Evolutionary conservation across 441 rosid genomes (phyloP), one percentile per base, ranked within the genome.

Genomic region (Corymbia citriodora): DNA sequence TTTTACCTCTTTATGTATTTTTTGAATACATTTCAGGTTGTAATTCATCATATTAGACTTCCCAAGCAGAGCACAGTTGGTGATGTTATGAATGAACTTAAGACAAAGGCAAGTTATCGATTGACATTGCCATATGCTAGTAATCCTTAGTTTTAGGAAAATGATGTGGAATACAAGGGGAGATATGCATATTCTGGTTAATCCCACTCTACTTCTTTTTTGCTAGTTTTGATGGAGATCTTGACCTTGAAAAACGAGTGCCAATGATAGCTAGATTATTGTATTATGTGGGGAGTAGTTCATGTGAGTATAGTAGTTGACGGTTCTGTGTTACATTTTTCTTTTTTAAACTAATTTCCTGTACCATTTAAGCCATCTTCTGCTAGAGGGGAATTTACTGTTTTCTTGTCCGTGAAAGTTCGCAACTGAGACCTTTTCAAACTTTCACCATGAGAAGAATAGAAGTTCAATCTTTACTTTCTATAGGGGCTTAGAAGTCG

Each of bases 11-110:
- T 15, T 25, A 9, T 48, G 7, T 49, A 33, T 59, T 89, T 65
- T 57, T 90, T 17, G 27, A 88, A 90, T 87, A 81, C 45, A 89
- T 92, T 91, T 89, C 94, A 98, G 98, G 97, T 96, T 91, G 95
- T 96, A 88, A 94, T 96, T 90, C 98, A 96, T 93, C 95, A 94
- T 90, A 95, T 98, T 90, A 96, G 99, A 92, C 94, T 98, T 92
- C 99, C 99, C 61, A 97, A 97, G 93, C 99, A 96, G 94, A 97
- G 99, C 92, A 96, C 95, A 70, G 98, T 97, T 45, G 98, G 98
- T 55, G 99, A 98, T 93, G 99, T 97, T 88, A 94, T 97, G 89
- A 93, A 94, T 91, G 98, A 95, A 91, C 98, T 98, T 87, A 98
- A 95, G 92, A 94, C 95, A 53, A 98, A 97, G 97, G 99, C 95